These are phyloP conservation scores for Agrocybe chaxingu DNA, from an alignment of 768 basidiomycete species.

Conservation along the genomic window DNA sequence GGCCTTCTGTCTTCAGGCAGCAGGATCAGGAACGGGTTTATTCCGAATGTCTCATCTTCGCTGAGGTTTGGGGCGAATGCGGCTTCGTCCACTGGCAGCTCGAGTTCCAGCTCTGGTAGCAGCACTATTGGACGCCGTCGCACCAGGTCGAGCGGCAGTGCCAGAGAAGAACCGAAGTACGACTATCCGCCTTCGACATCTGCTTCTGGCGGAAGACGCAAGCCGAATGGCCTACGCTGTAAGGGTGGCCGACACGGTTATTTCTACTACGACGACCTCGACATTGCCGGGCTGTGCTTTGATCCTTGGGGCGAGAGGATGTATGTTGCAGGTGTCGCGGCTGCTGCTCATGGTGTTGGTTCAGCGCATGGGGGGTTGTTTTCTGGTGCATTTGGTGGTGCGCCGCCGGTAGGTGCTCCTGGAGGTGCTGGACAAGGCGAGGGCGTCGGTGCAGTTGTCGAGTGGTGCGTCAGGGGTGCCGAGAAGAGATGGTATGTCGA, in stretches of 20 bases:
- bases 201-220: neutral
- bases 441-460: constrained; percentile 43
- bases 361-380: neutral
- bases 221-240: neutral
- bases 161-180: too few species aligned
- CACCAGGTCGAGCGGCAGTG: neutral
- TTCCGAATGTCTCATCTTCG: too few species aligned
- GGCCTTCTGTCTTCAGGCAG: neutral
- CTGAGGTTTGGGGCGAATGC: neutral
- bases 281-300: constrained; percentile 29
- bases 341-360: neutral
- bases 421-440: constrained; percentile 6
- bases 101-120: neutral
- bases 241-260: neutral
- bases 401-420: constrained; percentile 1
- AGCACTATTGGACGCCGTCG: neutral
- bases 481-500: constrained; percentile 74
- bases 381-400: neutral
- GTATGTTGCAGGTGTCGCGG: constrained; percentile 23
- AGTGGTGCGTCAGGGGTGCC: constrained; percentile 72
- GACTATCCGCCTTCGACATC: too few species aligned
- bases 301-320: constrained; percentile 28
- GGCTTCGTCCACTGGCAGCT: neutral
- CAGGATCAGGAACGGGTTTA: too few species aligned
- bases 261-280: constrained; percentile 20